Percentiles rank a stretch among this genome's conserved stretches.
Evolutionary conservation across 139 green algal species (phyloP).

Genomic region (Micromonas commoda): DNA sequence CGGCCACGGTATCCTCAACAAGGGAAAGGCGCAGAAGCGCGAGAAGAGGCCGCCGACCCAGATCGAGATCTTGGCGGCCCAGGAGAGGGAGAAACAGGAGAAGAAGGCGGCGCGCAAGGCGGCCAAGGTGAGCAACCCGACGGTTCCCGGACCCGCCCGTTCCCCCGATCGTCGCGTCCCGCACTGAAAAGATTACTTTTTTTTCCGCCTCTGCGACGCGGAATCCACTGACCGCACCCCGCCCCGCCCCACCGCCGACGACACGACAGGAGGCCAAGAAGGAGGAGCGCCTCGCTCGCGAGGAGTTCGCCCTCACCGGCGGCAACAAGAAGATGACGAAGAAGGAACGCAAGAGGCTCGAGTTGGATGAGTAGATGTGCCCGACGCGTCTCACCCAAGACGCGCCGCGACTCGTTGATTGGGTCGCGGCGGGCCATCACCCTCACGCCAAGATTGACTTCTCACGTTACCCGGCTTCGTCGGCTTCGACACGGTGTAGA

Average conservation of each 20-base stretch:
- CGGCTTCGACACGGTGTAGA: no score
- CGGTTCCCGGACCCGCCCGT: no score
- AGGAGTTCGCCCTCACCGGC: background rate
- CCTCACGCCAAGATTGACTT: no score
- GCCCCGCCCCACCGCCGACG: no score
- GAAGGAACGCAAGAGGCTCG: background rate
- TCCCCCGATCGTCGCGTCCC: no score
- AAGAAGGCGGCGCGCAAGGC: background rate
- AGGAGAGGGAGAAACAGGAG: background rate
- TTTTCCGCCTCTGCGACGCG: no score
- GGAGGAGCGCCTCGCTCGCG: background rate
- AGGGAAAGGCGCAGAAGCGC: background rate
- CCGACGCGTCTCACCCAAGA: no score
- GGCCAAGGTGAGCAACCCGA: background rate
- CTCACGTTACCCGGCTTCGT: no score
- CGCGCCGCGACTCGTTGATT: no score
- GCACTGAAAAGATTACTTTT: no score
- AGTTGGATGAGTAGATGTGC: background rate
- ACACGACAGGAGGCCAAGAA: background rate
- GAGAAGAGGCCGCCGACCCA: background rate
- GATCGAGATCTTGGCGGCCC: background rate
- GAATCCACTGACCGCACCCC: no score
- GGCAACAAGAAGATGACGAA: background rate
- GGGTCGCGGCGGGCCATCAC: no score
- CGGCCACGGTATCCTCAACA: background rate